A percentile compares a stretch with the other conserved stretches of the same genome.
Evolutionary conservation across 306 rosid genomes (phyloP).

Genomic region (Malus sylvestris): DNA sequence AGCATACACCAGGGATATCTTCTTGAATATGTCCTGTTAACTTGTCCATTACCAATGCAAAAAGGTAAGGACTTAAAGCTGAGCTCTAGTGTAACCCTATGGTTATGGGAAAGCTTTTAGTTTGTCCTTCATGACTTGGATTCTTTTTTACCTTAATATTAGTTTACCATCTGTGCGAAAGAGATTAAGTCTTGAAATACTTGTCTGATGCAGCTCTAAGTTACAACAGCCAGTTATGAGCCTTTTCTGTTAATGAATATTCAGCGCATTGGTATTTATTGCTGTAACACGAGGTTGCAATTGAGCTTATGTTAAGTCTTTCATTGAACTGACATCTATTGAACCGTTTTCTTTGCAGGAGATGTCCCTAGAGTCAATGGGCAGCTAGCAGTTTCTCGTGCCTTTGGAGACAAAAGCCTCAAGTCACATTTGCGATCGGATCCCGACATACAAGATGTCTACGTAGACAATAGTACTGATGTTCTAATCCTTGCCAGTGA

Average conservation of each 20-base stretch:
- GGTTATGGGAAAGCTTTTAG: too few species aligned
- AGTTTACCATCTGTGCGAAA: not conserved
- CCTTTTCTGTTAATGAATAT: not conserved
- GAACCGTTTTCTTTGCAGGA: slow-evolving; percentile 33
- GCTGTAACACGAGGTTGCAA: not conserved
- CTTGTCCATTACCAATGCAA: too few species aligned
- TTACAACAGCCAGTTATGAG: not conserved
- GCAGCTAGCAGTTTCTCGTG: slow-evolving; percentile 91
- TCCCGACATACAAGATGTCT: slow-evolving; percentile 44
- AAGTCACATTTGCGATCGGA: slow-evolving; percentile 85
- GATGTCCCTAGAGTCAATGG: slow-evolving; percentile 95
- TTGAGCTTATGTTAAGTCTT: not conserved
- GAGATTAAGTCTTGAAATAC: not conserved
- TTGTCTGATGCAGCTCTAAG: not conserved
- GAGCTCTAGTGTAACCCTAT: too few species aligned
- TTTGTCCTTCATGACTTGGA: not conserved
- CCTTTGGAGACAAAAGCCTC: slow-evolving; percentile 92
- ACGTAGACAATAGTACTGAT: slow-evolving; percentile 41
- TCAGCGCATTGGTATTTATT: not conserved
- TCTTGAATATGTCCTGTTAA: too few species aligned
- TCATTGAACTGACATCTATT: slow-evolving; percentile 6
- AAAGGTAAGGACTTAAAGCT: too few species aligned
- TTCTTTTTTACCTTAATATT: not conserved
- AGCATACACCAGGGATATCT: not conserved
- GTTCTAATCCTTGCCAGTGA: slow-evolving; percentile 78